Evolutionary conservation across 1,284 basidiomycete genomes (phyloP).

Genomic region (Heterobasidion occidentale): DNA sequence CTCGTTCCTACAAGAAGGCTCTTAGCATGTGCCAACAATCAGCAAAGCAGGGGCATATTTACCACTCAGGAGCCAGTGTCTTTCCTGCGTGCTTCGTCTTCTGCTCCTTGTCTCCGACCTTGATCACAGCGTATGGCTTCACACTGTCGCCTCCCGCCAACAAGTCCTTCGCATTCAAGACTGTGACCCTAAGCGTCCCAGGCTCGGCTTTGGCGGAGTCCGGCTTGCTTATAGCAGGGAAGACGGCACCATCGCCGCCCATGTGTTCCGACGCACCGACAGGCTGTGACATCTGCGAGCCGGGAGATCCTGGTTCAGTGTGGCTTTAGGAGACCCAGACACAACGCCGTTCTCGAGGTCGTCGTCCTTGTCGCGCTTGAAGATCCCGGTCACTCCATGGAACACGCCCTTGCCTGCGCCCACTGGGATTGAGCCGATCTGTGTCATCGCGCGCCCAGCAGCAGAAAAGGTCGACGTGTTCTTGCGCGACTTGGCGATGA

Average conservation of each 20-base stretch:
- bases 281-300: conserved; percentile 43
- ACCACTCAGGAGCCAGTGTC: conserved; percentile 76
- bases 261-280: conserved; percentile 14
- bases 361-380: conserved; percentile 31
- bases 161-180: conserved; percentile 69
- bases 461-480: conserved; percentile 79
- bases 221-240: conserved; percentile 15
- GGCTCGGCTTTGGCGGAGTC: conserved; percentile 27
- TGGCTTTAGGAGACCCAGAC: neutral
- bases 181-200: conserved; percentile 65
- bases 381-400: conserved; percentile 75
- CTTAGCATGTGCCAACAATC: neutral
- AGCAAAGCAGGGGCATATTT: conserved; percentile 19
- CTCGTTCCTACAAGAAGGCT: conserved; percentile 60
- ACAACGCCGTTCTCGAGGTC: neutral
- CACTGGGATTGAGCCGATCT: conserved; percentile 71
- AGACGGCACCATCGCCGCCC: conserved; percentile 26
- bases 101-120: conserved; percentile 70
- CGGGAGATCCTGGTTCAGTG: conserved; percentile 23
- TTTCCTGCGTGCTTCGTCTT: conserved; percentile 80
- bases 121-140: conserved; percentile 75
- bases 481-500: conserved; percentile 71
- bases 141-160: conserved; percentile 38
- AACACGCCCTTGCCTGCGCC: conserved; percentile 80
- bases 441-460: conserved; percentile 81